Base-by-base conservation (phyloP, 2,329 filamentous ascomycete species). In the Alternaria brassicae region DNA sequence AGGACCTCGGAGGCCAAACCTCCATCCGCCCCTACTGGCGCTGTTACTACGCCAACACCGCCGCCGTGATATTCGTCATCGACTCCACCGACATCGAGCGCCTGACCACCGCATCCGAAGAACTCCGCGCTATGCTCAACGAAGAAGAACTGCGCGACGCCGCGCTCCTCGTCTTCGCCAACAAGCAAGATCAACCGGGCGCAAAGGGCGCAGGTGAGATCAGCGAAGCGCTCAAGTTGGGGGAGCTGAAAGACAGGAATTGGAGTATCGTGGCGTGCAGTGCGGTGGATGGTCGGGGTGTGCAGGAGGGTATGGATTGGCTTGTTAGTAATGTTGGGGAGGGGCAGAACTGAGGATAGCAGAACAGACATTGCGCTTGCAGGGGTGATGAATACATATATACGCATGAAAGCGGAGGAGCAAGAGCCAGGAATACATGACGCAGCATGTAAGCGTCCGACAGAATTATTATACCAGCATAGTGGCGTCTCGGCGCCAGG, bases 181-280 rank as follows among this genome's bases (percentile, higher is more conserved):
- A 99, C 82, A 99, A 99, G 83, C 95, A 99, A 80, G 95, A 99
- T 81, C 93, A 98, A 80, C 94, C 94, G 2, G 95, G 95, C 17
- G 94, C 95, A 48, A 96, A 97, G 81, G 95, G 94, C 2, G 95
- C 95, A 1, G 95, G 93, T 17, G 95, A 98, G 78, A 99, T 99
- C 65, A 96, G 92, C 56, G 94, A 98, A 81, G 94, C 93, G 48
- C 81, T 99, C 78, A 90, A 90, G 72, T 81, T 99, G 68, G 93
- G 92, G 53, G 93, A 97, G 79, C 82, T 99, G 76, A 90, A 94
- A 72, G 95, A 99, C 79, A 87, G 95, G 73, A 99, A 98, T 84
- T 99, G 95, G 95, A 98, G 93, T 79, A 99, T 99, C 76, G 93
- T 99, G 77, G 94, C 93, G 21, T 99, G 95, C 80, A 96, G 92